Percentiles rank a stretch among this genome's conserved stretches.
Conservation (phyloP, 139 green algal genomes). For the Volvox reticuliferus region DNA sequence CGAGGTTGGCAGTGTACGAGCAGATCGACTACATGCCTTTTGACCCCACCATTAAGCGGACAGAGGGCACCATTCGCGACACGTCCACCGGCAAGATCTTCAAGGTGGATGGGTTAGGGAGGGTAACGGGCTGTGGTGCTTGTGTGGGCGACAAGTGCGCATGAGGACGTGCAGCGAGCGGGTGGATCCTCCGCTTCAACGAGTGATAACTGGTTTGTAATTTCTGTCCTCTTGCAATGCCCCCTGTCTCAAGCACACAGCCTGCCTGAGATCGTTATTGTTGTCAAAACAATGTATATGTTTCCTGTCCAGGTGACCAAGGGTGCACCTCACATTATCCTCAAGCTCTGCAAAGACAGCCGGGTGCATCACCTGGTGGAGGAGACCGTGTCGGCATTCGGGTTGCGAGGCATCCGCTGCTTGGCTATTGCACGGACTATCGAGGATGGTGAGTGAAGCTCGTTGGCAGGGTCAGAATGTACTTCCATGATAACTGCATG, state of each 20-base stretch:
- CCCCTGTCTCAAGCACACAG: no score
- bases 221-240: no score
- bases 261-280: no score
- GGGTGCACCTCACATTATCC: slow-evolving; percentile 71
- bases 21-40: slow-evolving; percentile 89
- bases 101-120: slow-evolving; percentile 52
- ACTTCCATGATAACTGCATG: no score
- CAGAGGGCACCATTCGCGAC: slow-evolving; percentile 73
- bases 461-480: no score
- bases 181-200: no score
- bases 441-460: not conserved
- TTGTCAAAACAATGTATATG: no score
- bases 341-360: slow-evolving; percentile 46
- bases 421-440: slow-evolving; percentile 76
- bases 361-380: slow-evolving; percentile 17
- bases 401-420: slow-evolving; percentile 81
- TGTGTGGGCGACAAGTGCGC: no score
- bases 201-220: no score
- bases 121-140: not conserved
- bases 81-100: slow-evolving; percentile 71
- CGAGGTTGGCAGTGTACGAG: slow-evolving; percentile 65
- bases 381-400: slow-evolving; percentile 73
- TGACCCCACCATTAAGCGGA: slow-evolving; percentile 91
- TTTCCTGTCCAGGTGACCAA: slow-evolving; percentile 69
- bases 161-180: no score